Conservation (phyloP, 1,284 basidiomycete species). For the Exobasidium cylindrosporum region DNA sequence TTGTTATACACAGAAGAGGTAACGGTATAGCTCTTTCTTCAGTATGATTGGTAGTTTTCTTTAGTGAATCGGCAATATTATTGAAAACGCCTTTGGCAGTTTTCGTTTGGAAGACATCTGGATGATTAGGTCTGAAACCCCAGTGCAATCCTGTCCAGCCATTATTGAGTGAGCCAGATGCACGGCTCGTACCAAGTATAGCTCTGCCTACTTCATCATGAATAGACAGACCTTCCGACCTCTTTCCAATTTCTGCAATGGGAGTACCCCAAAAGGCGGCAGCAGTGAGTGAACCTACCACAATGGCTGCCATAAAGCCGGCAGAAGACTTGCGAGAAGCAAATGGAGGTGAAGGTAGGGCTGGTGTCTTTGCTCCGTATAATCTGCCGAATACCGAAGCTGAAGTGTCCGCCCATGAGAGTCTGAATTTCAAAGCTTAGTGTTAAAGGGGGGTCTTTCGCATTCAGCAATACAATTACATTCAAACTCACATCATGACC, state of each 20-base stretch:
- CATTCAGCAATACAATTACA: too few relatives aligned
- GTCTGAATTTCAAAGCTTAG: too few relatives aligned
- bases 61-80: neutral
- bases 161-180: conserved; percentile 20
- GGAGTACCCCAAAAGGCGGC: conserved; percentile 70
- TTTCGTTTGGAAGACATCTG: neutral
- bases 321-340: conserved; percentile 82
- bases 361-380: conserved; percentile 73
- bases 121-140: conserved; percentile 14
- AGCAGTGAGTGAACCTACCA: conserved; percentile 73
- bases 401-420: conserved; percentile 95
- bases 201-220: conserved; percentile 8
- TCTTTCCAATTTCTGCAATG: conserved; percentile 36
- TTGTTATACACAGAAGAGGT: conserved; percentile 30
- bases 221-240: conserved; percentile 45
- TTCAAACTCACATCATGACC: conserved; percentile 43
- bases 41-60: neutral
- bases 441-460: too few relatives aligned
- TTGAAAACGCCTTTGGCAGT: neutral
- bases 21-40: conserved; percentile 22
- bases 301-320: conserved; percentile 78
- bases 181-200: conserved; percentile 36
- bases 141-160: conserved; percentile 11
- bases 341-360: conserved; percentile 72
- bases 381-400: conserved; percentile 89